phyloP scores from a whole-genome alignment of 2,329 filamentous ascomycete species.

The Fusarium anthophilum region DNA sequence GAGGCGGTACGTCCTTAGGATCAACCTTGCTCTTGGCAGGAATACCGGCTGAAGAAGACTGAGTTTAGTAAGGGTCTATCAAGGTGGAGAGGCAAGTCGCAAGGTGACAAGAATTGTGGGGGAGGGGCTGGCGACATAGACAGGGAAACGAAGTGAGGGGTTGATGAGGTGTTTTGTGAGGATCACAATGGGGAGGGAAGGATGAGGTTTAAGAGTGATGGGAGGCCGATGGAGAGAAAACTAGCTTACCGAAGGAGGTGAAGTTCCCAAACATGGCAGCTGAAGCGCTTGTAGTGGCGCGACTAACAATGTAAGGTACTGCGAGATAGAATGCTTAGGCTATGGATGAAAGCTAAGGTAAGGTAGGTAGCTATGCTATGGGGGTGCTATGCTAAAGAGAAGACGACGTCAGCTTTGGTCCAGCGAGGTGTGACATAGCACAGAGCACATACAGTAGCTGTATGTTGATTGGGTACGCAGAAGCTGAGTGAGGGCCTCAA shows the following conservation, averaged over 20 bases:
- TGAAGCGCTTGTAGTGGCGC: constrained; percentile 30
- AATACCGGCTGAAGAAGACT: constrained; percentile 40
- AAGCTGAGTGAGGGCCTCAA: constrained; percentile 2
- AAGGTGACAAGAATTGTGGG: constrained; percentile 22
- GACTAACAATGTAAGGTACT: constrained; percentile 29
- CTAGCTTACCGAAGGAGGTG: constrained; percentile 51
- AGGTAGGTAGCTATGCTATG: neutral
- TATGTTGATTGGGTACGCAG: neutral
- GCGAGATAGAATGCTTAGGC: constrained; percentile 12
- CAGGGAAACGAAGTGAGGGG: constrained; percentile 27
- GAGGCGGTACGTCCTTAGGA: constrained; percentile 64
- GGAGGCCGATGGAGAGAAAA: constrained; percentile 14
- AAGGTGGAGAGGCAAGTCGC: constrained; percentile 22
- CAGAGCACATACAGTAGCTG: constrained; percentile 16
- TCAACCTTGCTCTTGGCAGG: constrained; percentile 47
- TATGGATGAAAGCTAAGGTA: neutral
- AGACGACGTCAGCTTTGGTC: constrained; percentile 25
- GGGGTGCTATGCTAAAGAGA: constrained; percentile 5
- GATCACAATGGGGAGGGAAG: neutral
- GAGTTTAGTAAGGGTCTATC: constrained; percentile 35
- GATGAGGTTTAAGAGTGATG: neutral
- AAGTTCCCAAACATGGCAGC: constrained; percentile 56
- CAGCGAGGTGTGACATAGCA: constrained; percentile 18
- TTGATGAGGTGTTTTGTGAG: constrained; percentile 30
- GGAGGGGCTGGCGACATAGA: constrained; percentile 15